phyloP scores from a whole-genome alignment of 2,329 filamentous ascomycete genomes.

The Diaporthe sp. region DNA sequence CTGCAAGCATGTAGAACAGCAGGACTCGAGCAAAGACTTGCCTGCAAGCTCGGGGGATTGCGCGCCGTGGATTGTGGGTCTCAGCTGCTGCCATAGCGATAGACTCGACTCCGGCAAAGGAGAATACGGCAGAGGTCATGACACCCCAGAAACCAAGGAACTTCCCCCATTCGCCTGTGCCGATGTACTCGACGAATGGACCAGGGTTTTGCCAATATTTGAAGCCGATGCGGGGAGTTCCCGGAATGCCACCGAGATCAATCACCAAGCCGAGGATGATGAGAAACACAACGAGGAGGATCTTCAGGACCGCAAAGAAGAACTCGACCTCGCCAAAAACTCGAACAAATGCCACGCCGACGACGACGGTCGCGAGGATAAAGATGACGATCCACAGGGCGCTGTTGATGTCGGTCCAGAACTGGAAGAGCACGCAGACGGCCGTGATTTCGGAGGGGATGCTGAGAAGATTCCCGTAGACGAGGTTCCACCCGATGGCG shows the following conservation, averaged over 20 bases:
- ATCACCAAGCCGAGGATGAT: conserved; percentile 72
- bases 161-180: conserved; percentile 64
- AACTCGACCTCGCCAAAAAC: conserved; percentile 71
- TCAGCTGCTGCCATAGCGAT: conserved; percentile 67
- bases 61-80: conserved; percentile 60
- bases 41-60: conserved; percentile 61
- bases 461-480: conserved; percentile 64
- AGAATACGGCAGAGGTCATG: conserved; percentile 57
- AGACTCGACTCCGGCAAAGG: conserved; percentile 61
- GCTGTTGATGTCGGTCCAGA: conserved; percentile 69
- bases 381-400: conserved; percentile 63
- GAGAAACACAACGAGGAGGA: conserved; percentile 70
- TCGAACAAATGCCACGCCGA: conserved; percentile 67
- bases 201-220: conserved; percentile 75
- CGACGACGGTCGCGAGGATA: conserved; percentile 62
- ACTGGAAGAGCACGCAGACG: conserved; percentile 70
- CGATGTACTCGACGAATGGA: conserved; percentile 74
- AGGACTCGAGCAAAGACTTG: conserved; percentile 62
- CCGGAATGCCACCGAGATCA: conserved; percentile 70
- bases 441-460: conserved; percentile 72
- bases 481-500: conserved; percentile 64
- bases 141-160: conserved; percentile 71
- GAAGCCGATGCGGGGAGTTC: conserved; percentile 70
- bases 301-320: conserved; percentile 63
- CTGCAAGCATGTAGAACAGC: conserved; percentile 58